Percentiles rank a stretch among this genome's conserved stretches.
phyloP scores from a whole-genome alignment of 1,284 basidiomycete genomes.

The Volvariella surrecta region DNA sequence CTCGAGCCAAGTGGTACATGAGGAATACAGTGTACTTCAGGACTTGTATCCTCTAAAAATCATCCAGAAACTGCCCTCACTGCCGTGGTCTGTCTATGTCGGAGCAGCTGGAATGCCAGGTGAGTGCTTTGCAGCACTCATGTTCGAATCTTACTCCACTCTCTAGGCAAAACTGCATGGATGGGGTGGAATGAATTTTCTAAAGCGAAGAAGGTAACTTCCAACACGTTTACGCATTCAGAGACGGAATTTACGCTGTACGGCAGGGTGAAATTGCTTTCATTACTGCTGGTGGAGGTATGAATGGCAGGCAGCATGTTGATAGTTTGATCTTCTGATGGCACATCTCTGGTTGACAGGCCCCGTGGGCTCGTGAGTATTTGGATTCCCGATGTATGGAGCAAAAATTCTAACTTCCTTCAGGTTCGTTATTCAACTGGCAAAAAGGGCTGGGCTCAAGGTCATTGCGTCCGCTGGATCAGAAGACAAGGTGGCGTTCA shows the following conservation, averaged over 20 bases:
- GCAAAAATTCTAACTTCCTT: neutral
- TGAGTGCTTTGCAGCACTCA: slow-evolving; percentile 6
- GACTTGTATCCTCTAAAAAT: slow-evolving; percentile 13
- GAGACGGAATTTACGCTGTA: neutral
- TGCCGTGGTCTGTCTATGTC: slow-evolving; percentile 39
- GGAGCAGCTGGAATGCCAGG: slow-evolving; percentile 39
- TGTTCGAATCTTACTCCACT: neutral
- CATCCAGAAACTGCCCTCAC: slow-evolving; percentile 25
- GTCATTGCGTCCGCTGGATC: slow-evolving; percentile 61
- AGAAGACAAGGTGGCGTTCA: slow-evolving; percentile 47
- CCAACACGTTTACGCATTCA: neutral
- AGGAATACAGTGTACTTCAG: slow-evolving; percentile 20
- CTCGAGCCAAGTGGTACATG: slow-evolving; percentile 14
- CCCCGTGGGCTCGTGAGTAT: slow-evolving; percentile 28
- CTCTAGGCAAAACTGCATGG: slow-evolving; percentile 28
- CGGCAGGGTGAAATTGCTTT: slow-evolving; percentile 44
- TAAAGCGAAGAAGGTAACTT: slow-evolving; percentile 22
- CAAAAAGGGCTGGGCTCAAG: slow-evolving; percentile 42
- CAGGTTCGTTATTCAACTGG: slow-evolving; percentile 34
- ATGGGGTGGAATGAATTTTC: slow-evolving; percentile 26
- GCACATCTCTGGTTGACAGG: slow-evolving; percentile 10
- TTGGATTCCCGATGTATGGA: neutral
- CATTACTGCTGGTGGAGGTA: slow-evolving; percentile 46
- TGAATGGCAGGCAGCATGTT: slow-evolving; percentile 12
- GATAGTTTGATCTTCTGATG: neutral